phyloP scores from a whole-genome alignment of 2,329 filamentous ascomycete species.

The Apiospora kogelbergensis region DNA sequence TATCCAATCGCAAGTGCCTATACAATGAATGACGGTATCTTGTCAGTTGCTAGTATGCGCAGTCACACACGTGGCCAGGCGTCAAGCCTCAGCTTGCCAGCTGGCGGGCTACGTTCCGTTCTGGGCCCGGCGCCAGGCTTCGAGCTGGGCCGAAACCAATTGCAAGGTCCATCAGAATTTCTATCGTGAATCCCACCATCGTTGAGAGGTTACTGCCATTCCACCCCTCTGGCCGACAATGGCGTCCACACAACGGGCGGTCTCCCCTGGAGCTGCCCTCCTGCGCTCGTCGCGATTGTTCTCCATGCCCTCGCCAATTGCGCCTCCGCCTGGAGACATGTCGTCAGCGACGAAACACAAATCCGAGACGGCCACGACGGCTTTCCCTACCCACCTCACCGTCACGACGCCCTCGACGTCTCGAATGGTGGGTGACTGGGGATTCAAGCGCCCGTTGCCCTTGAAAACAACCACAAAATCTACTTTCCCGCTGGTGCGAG shows the following conservation, averaged over 20 bases:
- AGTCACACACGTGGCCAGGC: neutral
- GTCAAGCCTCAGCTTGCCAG: neutral
- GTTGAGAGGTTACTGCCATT: conserved; percentile 5
- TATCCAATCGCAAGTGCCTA: no score
- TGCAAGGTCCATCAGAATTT: neutral
- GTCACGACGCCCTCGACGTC: conserved; percentile 77
- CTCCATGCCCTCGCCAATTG: conserved; percentile 76
- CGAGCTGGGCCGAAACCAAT: neutral
- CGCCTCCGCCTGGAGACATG: conserved; percentile 54
- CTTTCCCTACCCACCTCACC: conserved; percentile 79
- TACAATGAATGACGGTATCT: no score
- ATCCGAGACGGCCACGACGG: conserved; percentile 71
- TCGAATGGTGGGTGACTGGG: conserved; percentile 82
- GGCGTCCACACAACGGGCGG: conserved; percentile 22
- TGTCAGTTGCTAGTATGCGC: neutral
- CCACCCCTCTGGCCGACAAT: conserved; percentile 9
- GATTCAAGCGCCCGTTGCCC: conserved; percentile 82
- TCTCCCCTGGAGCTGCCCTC: conserved; percentile 66
- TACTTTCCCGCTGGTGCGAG: conserved; percentile 71
- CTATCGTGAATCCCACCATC: neutral
- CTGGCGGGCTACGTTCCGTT: neutral
- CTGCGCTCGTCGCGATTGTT: conserved; percentile 89
- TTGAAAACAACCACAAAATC: conserved; percentile 70
- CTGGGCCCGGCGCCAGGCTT: neutral
- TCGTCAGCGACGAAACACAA: conserved; percentile 46